A percentile compares a stretch with the other conserved stretches of the same genome.
Conservation (phyloP, 768 basidiomycete species). For the Naganishia antarctica region DNA sequence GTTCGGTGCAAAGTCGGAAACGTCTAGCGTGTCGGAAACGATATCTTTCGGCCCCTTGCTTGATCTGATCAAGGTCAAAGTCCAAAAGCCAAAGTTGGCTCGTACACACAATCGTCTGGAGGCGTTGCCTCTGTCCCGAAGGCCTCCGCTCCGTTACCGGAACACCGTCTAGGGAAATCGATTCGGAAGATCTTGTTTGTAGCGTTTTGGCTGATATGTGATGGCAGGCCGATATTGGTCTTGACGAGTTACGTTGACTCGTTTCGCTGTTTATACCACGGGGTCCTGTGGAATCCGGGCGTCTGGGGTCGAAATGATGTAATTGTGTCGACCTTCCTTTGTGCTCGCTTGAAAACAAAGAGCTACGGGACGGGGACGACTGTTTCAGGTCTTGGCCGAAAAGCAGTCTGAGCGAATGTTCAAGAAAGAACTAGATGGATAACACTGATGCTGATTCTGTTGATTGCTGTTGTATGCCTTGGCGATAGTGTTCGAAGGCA, state of each 20-base stretch:
- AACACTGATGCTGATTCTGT: not conserved
- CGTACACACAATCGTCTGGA: not conserved
- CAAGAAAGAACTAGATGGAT: not conserved
- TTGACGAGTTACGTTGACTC: not conserved
- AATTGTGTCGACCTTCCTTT: constrained; percentile 3
- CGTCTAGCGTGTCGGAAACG: not conserved
- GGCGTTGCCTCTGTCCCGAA: not conserved
- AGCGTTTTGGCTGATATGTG: not conserved
- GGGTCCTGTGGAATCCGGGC: not conserved
- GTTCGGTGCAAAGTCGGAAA: not conserved
- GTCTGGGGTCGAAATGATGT: not conserved
- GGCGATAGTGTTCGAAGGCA: not conserved
- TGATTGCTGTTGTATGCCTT: constrained; percentile 13
- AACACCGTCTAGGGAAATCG: not conserved
- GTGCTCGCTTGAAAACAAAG: not conserved
- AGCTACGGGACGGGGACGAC: not conserved
- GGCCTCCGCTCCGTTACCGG: not conserved
- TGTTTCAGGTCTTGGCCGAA: not conserved
- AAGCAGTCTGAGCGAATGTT: not conserved
- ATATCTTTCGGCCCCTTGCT: not conserved
- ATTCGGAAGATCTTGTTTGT: not conserved
- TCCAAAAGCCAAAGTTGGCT: not conserved
- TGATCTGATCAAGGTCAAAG: not conserved
- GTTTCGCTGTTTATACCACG: not conserved
- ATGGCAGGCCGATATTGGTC: not conserved